Evolutionary conservation across 2,329 filamentous ascomycete genomes (phyloP).

Genomic region (Aureobasidium sp.): DNA sequence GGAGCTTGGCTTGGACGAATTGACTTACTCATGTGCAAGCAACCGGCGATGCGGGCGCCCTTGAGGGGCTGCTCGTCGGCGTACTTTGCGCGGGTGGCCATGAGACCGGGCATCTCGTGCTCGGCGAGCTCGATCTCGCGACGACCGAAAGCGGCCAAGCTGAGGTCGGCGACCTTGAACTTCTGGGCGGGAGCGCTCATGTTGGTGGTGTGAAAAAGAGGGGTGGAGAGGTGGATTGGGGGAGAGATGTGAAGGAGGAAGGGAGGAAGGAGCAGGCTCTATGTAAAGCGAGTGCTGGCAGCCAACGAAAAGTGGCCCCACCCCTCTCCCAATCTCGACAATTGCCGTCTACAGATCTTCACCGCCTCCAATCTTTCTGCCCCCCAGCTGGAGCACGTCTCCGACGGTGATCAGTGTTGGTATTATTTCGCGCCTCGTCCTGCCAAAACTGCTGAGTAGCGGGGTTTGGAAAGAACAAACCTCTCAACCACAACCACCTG

Average conservation of each 20-base stretch:
- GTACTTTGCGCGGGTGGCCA: slow-evolving; percentile 90
- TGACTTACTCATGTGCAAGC: slow-evolving; percentile 84
- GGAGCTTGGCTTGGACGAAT: too few relatives aligned
- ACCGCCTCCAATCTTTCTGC: slow-evolving; percentile 4
- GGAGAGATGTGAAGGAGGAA: slow-evolving; percentile 17
- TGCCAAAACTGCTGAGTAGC: not conserved
- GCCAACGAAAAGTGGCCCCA: slow-evolving; percentile 12
- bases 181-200: slow-evolving; percentile 75
- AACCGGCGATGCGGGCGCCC: slow-evolving; percentile 93
- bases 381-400: not conserved
- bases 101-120: slow-evolving; percentile 87
- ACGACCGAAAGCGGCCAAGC: slow-evolving; percentile 94
- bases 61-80: slow-evolving; percentile 84
- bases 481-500: slow-evolving; percentile 3
- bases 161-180: slow-evolving; percentile 98
- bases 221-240: slow-evolving; percentile 14
- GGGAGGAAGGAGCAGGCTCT: slow-evolving; percentile 11
- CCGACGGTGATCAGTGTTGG: not conserved
- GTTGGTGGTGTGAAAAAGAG: slow-evolving; percentile 25
- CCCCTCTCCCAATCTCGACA: slow-evolving; percentile 1
- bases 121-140: slow-evolving; percentile 98
- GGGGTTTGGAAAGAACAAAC: not conserved
- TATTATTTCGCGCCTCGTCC: not conserved
- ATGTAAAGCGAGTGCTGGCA: not conserved
- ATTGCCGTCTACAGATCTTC: slow-evolving; percentile 3